Percentiles rank a stretch among this genome's conserved stretches.
Evolutionary conservation across 2,329 filamentous ascomycete genomes (phyloP).

Genomic region (Thielaviopsis musarum): DNA sequence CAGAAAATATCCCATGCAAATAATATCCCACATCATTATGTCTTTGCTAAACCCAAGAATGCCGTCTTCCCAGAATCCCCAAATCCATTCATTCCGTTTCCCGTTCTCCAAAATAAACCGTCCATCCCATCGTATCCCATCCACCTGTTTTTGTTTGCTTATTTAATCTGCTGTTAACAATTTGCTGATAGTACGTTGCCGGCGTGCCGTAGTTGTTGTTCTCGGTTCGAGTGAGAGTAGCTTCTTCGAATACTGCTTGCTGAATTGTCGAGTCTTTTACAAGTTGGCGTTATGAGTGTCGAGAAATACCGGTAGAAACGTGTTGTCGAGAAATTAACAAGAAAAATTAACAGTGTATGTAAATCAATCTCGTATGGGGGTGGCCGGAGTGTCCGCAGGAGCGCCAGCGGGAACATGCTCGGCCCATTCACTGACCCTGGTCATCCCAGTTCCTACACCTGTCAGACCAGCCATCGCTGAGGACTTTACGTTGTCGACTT

Average conservation of each 20-base stretch:
- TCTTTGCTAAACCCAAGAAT: background rate
- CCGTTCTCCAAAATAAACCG: background rate
- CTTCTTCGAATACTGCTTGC: background rate
- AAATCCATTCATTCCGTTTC: background rate
- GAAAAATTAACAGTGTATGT: background rate
- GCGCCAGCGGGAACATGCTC: slow-evolving; percentile 29
- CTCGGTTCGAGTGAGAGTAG: background rate
- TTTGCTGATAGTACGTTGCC: background rate
- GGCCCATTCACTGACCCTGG: slow-evolving; percentile 32
- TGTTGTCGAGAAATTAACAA: background rate
- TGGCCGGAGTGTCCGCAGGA: slow-evolving; percentile 17
- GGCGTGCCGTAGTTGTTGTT: background rate
- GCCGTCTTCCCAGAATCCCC: background rate
- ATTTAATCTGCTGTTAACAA: background rate
- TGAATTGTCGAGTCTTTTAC: background rate
- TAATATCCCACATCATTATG: background rate
- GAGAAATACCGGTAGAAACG: background rate
- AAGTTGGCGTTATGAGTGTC: background rate
- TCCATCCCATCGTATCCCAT: background rate
- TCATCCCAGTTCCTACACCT: slow-evolving; percentile 27
- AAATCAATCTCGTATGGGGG: slow-evolving; percentile 2
- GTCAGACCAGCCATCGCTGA: slow-evolving; percentile 32
- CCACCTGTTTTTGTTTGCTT: background rate
- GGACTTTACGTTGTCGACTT: slow-evolving; percentile 16
- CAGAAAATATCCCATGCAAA: background rate